These are phyloP conservation scores for Daphne laureola DNA, from an alignment of 441 rosid genomes.

Conservation along the genomic window DNA sequence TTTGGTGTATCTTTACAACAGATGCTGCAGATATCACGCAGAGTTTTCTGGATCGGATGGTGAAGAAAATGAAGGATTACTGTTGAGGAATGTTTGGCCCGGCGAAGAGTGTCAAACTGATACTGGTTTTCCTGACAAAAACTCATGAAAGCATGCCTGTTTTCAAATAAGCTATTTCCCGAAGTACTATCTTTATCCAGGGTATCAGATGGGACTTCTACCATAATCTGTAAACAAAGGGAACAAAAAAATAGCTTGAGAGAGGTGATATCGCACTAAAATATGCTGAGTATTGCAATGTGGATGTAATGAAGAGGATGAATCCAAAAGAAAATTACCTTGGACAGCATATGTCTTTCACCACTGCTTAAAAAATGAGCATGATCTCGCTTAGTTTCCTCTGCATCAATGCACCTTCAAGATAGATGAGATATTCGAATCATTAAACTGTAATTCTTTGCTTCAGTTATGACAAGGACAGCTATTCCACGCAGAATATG, in stretches of 20 bases:
- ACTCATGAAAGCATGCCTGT: slow-evolving; percentile 45
- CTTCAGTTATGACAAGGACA: no score
- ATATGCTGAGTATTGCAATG: no score
- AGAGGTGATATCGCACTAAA: no score
- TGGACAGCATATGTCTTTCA: slow-evolving; percentile 45
- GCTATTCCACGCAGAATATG: no score
- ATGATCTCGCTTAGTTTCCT: slow-evolving; percentile 23
- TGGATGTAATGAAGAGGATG: not conserved
- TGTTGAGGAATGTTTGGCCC: slow-evolving; percentile 78
- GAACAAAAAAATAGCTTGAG: no score
- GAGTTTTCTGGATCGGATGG: slow-evolving; percentile 15
- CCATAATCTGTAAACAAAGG: slow-evolving; percentile 28
- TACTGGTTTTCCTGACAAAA: slow-evolving; percentile 49
- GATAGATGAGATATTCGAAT: not conserved
- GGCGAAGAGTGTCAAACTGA: slow-evolving; percentile 61
- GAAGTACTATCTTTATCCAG: slow-evolving; percentile 38
- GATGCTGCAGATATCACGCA: slow-evolving; percentile 24
- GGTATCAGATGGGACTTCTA: slow-evolving; percentile 41
- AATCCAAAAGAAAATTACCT: slow-evolving; percentile 31
- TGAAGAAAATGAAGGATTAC: slow-evolving; percentile 63
- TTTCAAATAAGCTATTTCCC: slow-evolving; percentile 39
- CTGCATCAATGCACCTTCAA: slow-evolving; percentile 50
- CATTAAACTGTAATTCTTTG: no score
- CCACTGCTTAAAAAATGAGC: slow-evolving; percentile 22
- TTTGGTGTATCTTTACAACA: slow-evolving; percentile 29